phyloP scores from a whole-genome alignment of 495 filamentous ascomycete genomes.

The Penicillium argentinense region DNA sequence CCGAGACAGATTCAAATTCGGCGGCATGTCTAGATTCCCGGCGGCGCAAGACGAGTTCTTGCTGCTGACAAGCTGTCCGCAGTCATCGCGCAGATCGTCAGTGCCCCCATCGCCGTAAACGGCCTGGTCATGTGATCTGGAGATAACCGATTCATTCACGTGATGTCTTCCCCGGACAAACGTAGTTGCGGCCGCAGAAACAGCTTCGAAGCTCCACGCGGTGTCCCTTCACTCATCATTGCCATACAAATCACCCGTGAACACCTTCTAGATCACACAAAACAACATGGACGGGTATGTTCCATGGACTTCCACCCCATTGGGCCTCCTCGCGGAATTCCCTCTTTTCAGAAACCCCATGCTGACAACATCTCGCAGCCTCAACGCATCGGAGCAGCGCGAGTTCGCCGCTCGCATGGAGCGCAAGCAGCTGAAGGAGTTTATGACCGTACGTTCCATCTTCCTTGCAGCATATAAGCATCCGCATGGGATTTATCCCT shows the following conservation, averaged over 20 bases:
- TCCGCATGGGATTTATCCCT: not conserved
- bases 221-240: constrained; percentile 10
- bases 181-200: constrained; percentile 27
- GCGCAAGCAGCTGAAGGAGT: constrained; percentile 96
- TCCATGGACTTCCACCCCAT: not conserved
- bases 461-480: not conserved
- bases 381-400: constrained; percentile 81
- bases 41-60: too few species aligned
- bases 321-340: too few species aligned
- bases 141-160: constrained; percentile 6
- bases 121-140: constrained; percentile 4
- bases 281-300: constrained; percentile 49
- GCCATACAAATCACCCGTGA: constrained; percentile 10
- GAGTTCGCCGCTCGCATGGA: constrained; percentile 92
- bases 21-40: too few species aligned
- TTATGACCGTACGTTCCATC: constrained; percentile 75
- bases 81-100: too few species aligned
- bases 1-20: too few species aligned
- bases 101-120: not conserved
- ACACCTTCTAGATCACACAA: constrained; percentile 19
- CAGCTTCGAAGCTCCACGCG: constrained; percentile 38
- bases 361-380: constrained; percentile 32
- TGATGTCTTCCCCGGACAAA: constrained; percentile 17
- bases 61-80: too few species aligned
- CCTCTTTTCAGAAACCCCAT: not conserved